Percentiles rank a stretch among this genome's conserved stretches.
These are phyloP conservation scores for Pyrenophora tritici-repentis DNA, from an alignment of 2,329 filamentous ascomycete genomes.

Conservation along the genomic window DNA sequence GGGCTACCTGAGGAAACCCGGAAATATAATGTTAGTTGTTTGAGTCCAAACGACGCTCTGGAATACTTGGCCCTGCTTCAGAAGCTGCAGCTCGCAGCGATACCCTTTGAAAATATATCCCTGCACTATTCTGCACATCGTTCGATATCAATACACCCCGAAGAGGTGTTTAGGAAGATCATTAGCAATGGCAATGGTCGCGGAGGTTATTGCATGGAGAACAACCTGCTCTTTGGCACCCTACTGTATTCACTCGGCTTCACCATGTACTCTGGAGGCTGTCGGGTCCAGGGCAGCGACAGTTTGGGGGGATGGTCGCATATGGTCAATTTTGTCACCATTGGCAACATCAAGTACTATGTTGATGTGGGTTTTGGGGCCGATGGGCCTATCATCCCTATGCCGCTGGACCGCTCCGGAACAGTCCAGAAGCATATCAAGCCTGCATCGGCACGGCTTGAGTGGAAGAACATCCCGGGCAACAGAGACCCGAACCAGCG, in stretches of 20 bases:
- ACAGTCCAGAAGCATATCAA: conserved; percentile 33
- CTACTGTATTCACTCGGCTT: conserved; percentile 60
- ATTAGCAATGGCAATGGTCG: conserved; percentile 55
- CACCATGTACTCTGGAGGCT: conserved; percentile 48
- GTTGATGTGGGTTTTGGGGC: conserved; percentile 54
- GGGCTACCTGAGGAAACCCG: conserved; percentile 32
- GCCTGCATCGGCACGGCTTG: conserved; percentile 40
- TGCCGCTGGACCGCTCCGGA: conserved; percentile 43
- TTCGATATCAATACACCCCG: conserved; percentile 55
- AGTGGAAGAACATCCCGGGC: conserved; percentile 41
- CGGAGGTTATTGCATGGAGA: conserved; percentile 68
- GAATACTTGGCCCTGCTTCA: conserved; percentile 39
- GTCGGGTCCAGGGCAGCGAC: conserved; percentile 43
- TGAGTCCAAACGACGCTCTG: conserved; percentile 30
- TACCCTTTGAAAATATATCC: conserved; percentile 63
- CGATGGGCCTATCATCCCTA: conserved; percentile 46
- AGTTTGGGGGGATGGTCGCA: conserved; percentile 47
- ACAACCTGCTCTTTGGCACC: conserved; percentile 58
- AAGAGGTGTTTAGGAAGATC: conserved; percentile 60
- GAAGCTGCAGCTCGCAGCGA: conserved; percentile 51
- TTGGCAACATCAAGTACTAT: conserved; percentile 40
- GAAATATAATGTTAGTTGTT: conserved; percentile 28
- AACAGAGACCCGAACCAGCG: conserved; percentile 46
- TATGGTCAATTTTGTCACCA: conserved; percentile 53
- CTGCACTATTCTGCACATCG: conserved; percentile 54